These are phyloP conservation scores for Geotrichum phurueaensis DNA, from an alignment of 1,139 yeast genomes.

Conservation along the genomic window DNA sequence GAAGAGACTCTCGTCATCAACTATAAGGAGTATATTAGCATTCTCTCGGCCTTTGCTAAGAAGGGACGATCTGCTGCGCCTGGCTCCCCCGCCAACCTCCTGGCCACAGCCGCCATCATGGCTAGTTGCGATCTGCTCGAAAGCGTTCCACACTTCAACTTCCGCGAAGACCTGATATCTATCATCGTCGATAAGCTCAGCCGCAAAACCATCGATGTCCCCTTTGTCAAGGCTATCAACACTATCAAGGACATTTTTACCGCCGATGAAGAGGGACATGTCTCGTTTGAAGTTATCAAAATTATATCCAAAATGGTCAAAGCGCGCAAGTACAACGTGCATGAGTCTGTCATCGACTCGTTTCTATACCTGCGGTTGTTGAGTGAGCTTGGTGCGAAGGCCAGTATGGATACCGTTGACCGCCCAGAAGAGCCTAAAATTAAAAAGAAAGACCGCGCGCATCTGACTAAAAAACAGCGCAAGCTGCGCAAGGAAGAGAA, in stretches of 20 bases:
- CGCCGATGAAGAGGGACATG: constrained; percentile 74
- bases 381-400: constrained; percentile 53
- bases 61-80: constrained; percentile 29
- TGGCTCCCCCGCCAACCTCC: constrained; percentile 36
- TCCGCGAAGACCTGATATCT: constrained; percentile 62
- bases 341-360: constrained; percentile 72
- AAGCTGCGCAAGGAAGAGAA: constrained; percentile 82
- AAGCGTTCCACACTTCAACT: constrained; percentile 73
- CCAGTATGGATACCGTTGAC: constrained; percentile 55
- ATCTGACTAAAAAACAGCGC: constrained; percentile 78
- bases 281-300: constrained; percentile 67
- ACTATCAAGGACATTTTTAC: constrained; percentile 58
- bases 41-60: constrained; percentile 35
- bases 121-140: constrained; percentile 76
- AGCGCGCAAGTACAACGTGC: constrained; percentile 71
- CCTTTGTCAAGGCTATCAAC: constrained; percentile 56
- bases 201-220: constrained; percentile 31
- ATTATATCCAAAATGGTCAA: constrained; percentile 63
- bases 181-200: constrained; percentile 49
- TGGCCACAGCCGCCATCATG: constrained; percentile 57
- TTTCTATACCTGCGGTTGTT: constrained; percentile 68
- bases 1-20: constrained; percentile 71
- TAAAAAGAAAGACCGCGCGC: constrained; percentile 82
- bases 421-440: constrained; percentile 46
- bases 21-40: constrained; percentile 63